A percentile compares a stretch with the other conserved stretches of the same genome.
Conservation (phyloP, 805 yeast genomes). For the Candida hungchunana region DNA sequence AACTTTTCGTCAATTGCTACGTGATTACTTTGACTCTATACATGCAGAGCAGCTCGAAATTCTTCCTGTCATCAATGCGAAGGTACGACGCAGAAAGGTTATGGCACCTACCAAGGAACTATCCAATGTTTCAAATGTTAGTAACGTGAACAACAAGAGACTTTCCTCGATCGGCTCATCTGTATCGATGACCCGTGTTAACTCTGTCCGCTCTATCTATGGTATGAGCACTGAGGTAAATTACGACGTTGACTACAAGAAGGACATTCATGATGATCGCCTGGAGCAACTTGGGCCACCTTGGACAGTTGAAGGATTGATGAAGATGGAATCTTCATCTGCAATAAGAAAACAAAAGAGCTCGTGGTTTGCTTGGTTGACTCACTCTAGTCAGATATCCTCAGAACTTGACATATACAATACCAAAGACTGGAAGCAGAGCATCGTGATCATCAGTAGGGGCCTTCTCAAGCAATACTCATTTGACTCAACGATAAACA, state of each 20-base stretch:
- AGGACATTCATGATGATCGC: constrained; percentile 51
- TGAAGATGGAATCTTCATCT: constrained; percentile 31
- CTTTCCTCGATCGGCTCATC: constrained; percentile 26
- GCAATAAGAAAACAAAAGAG: constrained; percentile 7
- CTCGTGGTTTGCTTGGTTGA: constrained; percentile 23
- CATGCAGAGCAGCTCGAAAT: constrained; percentile 20
- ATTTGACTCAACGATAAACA: constrained; percentile 27
- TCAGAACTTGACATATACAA: constrained; percentile 30
- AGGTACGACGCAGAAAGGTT: constrained; percentile 10
- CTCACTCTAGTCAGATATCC: constrained; percentile 12
- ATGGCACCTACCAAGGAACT: constrained; percentile 11
- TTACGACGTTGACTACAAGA: constrained; percentile 29
- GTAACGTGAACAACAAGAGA: constrained; percentile 20
- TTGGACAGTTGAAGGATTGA: constrained; percentile 70
- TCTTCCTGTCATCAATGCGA: constrained; percentile 6
- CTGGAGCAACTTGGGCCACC: constrained; percentile 71
- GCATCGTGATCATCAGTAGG: constrained; percentile 45
- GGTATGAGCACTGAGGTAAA: constrained; percentile 15
- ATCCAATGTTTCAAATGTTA: constrained; percentile 21
- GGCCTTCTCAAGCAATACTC: constrained; percentile 46
- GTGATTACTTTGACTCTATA: constrained; percentile 36
- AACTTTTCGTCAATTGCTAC: constrained; percentile 15
- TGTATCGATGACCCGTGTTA: constrained; percentile 8
- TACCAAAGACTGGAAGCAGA: constrained; percentile 30
- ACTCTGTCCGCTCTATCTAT: constrained; percentile 5